A percentile compares a stretch with the other conserved stretches of the same genome.
These are phyloP conservation scores for Tillandsia leiboldiana DNA, from an alignment of 176 grass and related monocot species.

Conservation along the genomic window DNA sequence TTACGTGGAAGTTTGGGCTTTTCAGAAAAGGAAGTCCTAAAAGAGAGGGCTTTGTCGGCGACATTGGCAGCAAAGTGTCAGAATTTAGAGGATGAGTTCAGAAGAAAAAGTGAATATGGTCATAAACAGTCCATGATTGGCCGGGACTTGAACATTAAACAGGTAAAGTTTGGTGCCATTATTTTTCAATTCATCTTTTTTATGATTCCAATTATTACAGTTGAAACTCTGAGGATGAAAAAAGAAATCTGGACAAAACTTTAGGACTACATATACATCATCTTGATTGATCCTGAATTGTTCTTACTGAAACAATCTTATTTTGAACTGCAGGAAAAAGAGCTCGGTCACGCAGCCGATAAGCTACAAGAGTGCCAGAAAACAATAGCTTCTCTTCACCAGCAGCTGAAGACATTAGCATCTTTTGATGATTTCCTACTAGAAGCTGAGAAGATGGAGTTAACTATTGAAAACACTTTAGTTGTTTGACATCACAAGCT, in stretches of 20 bases:
- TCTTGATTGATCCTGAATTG: constrained; percentile 6
- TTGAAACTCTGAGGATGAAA: too few relatives aligned
- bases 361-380: constrained; percentile 84
- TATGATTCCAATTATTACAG: too few relatives aligned
- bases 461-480: not conserved
- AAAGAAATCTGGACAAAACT: too few relatives aligned
- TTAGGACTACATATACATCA: not conserved
- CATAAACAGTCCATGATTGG: constrained; percentile 18
- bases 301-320: not conserved
- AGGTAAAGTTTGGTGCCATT: constrained; percentile 30
- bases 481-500: not conserved
- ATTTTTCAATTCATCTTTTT: not conserved
- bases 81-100: constrained; percentile 34
- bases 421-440: constrained; percentile 55
- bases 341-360: constrained; percentile 39
- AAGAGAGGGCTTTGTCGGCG: constrained; percentile 25
- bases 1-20: constrained; percentile 20
- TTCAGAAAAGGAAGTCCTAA: constrained; percentile 40
- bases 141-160: constrained; percentile 36
- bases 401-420: constrained; percentile 53
- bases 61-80: constrained; percentile 33
- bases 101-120: constrained; percentile 19
- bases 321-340: constrained; percentile 40
- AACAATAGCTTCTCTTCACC: constrained; percentile 75
- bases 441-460: constrained; percentile 13